A percentile compares a stretch with the other conserved stretches of the same genome.
phyloP scores from a whole-genome alignment of 805 yeast species.

The Kodamaea laetipori region DNA sequence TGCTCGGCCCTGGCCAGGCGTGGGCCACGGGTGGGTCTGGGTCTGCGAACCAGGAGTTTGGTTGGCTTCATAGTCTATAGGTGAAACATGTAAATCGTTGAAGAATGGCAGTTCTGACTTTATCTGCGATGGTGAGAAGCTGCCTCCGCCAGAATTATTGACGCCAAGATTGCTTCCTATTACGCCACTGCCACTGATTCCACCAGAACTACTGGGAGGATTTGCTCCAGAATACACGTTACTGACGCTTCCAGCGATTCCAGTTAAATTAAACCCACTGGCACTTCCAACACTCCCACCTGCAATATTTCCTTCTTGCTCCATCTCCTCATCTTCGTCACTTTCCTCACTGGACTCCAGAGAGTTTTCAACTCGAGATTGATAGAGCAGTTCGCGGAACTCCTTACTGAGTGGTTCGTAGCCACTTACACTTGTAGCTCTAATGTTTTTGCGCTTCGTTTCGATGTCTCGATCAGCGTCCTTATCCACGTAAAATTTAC shows the following conservation, averaged over 20 bases:
- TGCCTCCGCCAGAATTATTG: neutral
- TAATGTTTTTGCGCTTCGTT: conserved; percentile 21
- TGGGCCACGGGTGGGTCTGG: conserved; percentile 5
- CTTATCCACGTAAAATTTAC: conserved; percentile 72
- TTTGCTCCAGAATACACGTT: neutral
- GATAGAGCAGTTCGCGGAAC: conserved; percentile 1
- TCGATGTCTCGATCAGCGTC: conserved; percentile 29
- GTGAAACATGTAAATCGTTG: conserved; percentile 5
- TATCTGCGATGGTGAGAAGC: neutral
- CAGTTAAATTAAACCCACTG: neutral
- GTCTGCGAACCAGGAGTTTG: conserved; percentile 4
- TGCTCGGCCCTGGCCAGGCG: conserved; percentile 1
- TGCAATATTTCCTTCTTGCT: conserved; percentile 2
- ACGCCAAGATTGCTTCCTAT: neutral
- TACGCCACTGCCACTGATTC: neutral
- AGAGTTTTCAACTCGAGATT: conserved; percentile 9
- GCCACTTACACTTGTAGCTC: conserved; percentile 39
- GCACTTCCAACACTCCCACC: conserved; percentile 1
- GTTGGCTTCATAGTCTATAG: conserved; percentile 3
- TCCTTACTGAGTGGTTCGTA: conserved; percentile 15
- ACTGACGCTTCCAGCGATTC: neutral
- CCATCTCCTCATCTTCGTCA: conserved; percentile 37
- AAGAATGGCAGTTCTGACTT: conserved; percentile 7
- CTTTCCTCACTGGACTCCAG: conserved; percentile 28
- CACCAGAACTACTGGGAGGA: neutral